Evolutionary conservation across 257 asterid species (phyloP), one percentile per base, ranked within the genome.

Genomic region (Asclepias syriaca): DNA sequence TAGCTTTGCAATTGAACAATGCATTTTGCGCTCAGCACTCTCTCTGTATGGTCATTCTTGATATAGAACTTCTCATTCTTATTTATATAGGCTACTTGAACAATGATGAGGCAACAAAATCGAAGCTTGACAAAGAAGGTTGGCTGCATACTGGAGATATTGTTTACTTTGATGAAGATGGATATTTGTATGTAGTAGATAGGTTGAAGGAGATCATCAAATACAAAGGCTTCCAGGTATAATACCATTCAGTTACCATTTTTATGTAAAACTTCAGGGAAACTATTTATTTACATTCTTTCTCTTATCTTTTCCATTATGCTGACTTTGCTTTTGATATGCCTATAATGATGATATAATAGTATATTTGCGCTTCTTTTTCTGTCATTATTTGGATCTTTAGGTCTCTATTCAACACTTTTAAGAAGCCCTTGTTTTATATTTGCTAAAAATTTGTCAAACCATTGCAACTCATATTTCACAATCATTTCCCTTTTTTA

Each of bases 111-210:
- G 96, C 87, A 21, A 86, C 96, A 18, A 67, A 15, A 67, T 85
- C 77, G 53, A 78, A 84, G 19, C 73, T 93, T 34, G 97, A 87
- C 72, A 80, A 80, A 75, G 87, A 86, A 65, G 96, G 96, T 59
- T 93, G 97, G 97, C 80, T 93, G 70, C 98, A 72, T 61, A 93
- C 97, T 1, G 98, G 98, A 27, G 98, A 93, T 76, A 86, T 93
- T 19, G 95, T 78, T 27, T 86, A 77, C 80, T 90, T 93, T 72
- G 98, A 93, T 85, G 74, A 78, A 70, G 93, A 89, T 49, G 97
- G 97, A 70, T 85, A 89, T 74, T 70, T 93, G 64, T 88, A 81
- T 34, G 81, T 93, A 46, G 77, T 85, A 48, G 98, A 93, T 75
- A 90, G 98, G 50, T 75, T 90, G 86, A 93, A 93, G 80, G 98